Percentiles rank a stretch among this genome's conserved stretches.
These are phyloP conservation scores for Nannochloropsis oceanica DNA, from an alignment of 108 stramenopile genomes.

Conservation along the genomic window DNA sequence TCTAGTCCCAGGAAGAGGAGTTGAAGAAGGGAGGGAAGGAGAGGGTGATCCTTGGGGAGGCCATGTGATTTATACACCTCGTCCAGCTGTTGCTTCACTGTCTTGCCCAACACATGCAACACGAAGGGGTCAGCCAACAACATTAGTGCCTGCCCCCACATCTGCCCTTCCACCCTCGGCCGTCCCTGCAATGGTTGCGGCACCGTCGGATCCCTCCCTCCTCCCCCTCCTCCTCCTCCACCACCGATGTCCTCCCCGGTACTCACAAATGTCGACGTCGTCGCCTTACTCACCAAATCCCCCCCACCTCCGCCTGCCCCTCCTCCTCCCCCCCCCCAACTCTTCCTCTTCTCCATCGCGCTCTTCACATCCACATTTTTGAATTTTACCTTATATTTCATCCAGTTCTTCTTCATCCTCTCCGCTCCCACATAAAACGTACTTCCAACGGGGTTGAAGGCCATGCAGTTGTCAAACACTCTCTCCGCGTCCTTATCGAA, in stretches of 20 bases:
- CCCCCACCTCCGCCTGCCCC: background rate
- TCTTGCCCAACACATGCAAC: background rate
- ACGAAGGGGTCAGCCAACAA: background rate
- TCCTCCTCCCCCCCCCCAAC: background rate
- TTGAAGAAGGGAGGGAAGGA: background rate
- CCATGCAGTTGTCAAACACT: background rate
- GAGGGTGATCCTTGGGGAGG: background rate
- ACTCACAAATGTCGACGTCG: background rate
- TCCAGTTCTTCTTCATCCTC: background rate
- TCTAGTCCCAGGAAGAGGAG: background rate
- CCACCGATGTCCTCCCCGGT: background rate
- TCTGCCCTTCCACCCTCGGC: background rate
- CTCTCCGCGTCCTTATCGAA: background rate
- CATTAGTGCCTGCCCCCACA: background rate
- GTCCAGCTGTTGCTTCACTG: background rate
- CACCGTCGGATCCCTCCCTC: background rate
- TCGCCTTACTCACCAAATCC: background rate
- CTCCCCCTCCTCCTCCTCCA: background rate
- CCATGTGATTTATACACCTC: background rate
- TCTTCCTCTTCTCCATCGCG: background rate
- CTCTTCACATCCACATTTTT: background rate
- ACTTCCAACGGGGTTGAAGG: background rate
- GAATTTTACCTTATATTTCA: background rate
- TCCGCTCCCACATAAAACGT: background rate
- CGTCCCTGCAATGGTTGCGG: background rate